These are phyloP conservation scores for Blastocystis sp. DNA, from an alignment of 352 stramenopile genomes.

Conservation along the genomic window DNA sequence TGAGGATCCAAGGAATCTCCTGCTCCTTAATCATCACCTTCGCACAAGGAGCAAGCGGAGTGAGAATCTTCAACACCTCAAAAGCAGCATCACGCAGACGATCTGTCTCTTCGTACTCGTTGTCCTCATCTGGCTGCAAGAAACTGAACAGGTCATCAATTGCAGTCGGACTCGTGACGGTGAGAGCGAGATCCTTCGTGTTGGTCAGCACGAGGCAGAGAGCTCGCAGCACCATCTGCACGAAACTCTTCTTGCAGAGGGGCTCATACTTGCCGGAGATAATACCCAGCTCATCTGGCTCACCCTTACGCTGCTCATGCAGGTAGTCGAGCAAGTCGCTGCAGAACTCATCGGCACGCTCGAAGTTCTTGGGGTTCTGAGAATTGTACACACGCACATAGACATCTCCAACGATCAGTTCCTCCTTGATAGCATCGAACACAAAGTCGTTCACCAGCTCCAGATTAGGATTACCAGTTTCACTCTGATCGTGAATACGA, in stretches of 20 bases:
- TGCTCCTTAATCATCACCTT: conserved; percentile 45
- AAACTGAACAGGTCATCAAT: conserved; percentile 53
- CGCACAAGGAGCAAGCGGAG: conserved; percentile 8
- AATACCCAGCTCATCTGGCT: conserved; percentile 30
- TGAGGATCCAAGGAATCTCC: conserved; percentile 3
- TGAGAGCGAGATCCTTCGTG: conserved; percentile 48
- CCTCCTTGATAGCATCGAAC: conserved; percentile 66
- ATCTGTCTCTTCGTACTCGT: conserved; percentile 59
- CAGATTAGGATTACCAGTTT: conserved; percentile 61
- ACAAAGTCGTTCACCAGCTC: conserved; percentile 56
- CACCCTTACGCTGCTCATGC: conserved; percentile 31
- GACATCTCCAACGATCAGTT: conserved; percentile 69
- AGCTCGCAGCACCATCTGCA: conserved; percentile 43
- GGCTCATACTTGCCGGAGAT: conserved; percentile 36
- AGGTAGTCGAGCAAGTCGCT: conserved; percentile 59
- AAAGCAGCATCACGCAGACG: conserved; percentile 21
- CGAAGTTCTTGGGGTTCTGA: conserved; percentile 60
- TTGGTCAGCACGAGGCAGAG: conserved; percentile 50
- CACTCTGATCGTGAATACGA: conserved; percentile 64
- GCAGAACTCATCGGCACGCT: conserved; percentile 61
- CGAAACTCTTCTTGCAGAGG: conserved; percentile 48
- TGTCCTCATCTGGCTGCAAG: conserved; percentile 45
- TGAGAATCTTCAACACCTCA: conserved; percentile 51
- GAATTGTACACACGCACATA: conserved; percentile 65
- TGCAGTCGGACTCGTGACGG: background rate